These are phyloP conservation scores for Boletus rex-veris DNA, from an alignment of 768 basidiomycete species.

Conservation along the genomic window DNA sequence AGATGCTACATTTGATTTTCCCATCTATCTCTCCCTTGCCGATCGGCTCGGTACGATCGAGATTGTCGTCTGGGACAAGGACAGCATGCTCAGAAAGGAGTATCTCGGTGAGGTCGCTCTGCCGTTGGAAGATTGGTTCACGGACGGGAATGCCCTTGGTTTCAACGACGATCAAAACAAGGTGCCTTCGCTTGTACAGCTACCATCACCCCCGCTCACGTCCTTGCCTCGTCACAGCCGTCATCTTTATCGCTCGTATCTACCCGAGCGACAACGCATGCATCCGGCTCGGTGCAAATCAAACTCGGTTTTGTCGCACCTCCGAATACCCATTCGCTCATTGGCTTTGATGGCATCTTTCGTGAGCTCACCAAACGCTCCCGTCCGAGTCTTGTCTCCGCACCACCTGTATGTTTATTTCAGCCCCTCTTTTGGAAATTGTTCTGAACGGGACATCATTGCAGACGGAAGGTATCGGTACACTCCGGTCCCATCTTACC, in stretches of 20 bases:
- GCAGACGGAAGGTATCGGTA: conserved; percentile 85
- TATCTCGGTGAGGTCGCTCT: conserved; percentile 88
- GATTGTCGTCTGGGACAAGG: conserved; percentile 92
- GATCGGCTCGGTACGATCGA: conserved; percentile 74
- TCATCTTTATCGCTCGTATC: conserved; percentile 46
- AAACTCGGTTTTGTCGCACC: conserved; percentile 58
- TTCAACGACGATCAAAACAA: conserved; percentile 67
- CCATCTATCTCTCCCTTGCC: conserved; percentile 72
- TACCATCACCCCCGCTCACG: not conserved
- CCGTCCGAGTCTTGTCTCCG: conserved; percentile 65
- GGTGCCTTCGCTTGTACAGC: conserved; percentile 40
- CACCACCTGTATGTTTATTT: conserved; percentile 63
- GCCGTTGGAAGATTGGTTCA: conserved; percentile 81
- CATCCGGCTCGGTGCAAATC: conserved; percentile 53
- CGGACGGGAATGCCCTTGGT: conserved; percentile 36
- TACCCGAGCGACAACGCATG: conserved; percentile 43
- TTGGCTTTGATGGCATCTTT: conserved; percentile 61
- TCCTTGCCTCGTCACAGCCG: conserved; percentile 33
- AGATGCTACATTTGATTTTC: conserved; percentile 87
- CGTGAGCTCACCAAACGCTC: conserved; percentile 60
- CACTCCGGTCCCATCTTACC: conserved; percentile 59
- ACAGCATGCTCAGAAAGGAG: conserved; percentile 77
- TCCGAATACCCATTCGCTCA: conserved; percentile 39
- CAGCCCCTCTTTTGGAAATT: not conserved
- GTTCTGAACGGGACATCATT: not conserved